These are phyloP conservation scores for Rhizophora apiculata DNA, from an alignment of 345 rosid species.

Conservation along the genomic window DNA sequence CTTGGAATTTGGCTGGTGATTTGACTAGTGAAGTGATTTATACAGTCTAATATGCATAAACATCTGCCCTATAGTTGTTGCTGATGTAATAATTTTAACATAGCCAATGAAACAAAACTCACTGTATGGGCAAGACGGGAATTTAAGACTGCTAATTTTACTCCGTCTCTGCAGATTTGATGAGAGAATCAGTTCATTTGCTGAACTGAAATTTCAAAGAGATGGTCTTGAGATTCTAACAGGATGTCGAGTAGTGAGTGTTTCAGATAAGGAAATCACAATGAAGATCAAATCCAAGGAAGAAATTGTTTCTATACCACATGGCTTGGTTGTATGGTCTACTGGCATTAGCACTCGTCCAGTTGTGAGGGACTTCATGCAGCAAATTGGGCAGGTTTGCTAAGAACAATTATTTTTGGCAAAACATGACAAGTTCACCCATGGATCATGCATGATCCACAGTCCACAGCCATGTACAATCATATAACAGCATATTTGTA, in stretches of 20 bases:
- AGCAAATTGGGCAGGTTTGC: constrained; percentile 80
- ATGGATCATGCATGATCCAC: not conserved
- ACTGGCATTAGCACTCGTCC: constrained; percentile 88
- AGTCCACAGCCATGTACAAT: not conserved
- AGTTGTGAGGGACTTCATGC: constrained; percentile 73
- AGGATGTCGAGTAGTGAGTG: constrained; percentile 73
- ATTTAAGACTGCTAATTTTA: not conserved
- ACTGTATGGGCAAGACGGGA: not conserved
- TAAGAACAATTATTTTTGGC: not conserved
- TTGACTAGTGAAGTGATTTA: not conserved
- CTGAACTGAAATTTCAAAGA: constrained; percentile 73
- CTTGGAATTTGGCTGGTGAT: not conserved
- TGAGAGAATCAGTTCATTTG: constrained; percentile 84
- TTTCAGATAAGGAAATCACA: constrained; percentile 67
- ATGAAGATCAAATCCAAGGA: constrained; percentile 66
- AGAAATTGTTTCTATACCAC: constrained; percentile 52
- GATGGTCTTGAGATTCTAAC: constrained; percentile 82
- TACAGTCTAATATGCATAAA: not conserved
- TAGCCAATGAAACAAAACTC: not conserved
- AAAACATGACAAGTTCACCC: not conserved
- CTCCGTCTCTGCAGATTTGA: constrained; percentile 54
- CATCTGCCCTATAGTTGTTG: not conserved
- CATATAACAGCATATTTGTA: too few species aligned
- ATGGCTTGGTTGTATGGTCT: constrained; percentile 94
- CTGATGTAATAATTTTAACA: not conserved